These are phyloP conservation scores for Picea glauca DNA, from an alignment of 75 land plant species.

Conservation along the genomic window DNA sequence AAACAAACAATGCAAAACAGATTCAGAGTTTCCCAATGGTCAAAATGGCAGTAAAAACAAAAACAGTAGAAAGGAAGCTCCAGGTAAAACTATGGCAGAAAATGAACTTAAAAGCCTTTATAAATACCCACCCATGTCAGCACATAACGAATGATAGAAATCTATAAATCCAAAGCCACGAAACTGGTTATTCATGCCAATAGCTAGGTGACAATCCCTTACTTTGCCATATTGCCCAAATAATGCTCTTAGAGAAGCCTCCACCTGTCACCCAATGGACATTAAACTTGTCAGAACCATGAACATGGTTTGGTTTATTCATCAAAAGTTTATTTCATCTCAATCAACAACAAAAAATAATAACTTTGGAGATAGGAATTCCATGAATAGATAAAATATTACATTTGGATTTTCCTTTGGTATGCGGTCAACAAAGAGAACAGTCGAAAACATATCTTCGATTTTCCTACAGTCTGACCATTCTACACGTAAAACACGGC, in stretches of 20 bases:
- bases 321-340: too few species aligned
- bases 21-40: neutral
- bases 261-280: conserved; percentile 11
- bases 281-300: neutral
- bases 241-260: conserved; percentile 14
- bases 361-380: neutral
- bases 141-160: conserved; percentile 24
- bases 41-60: neutral
- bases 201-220: conserved; percentile 22
- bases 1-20: neutral
- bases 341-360: too few species aligned
- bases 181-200: conserved; percentile 19
- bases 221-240: conserved; percentile 28
- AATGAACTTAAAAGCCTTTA: neutral
- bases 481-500: conserved; percentile 22
- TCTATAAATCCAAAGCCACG: conserved; percentile 29
- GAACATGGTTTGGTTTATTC: too few species aligned
- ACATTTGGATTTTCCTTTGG: conserved; percentile 21
- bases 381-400: neutral
- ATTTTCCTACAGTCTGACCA: conserved; percentile 25
- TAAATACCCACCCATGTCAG: conserved; percentile 21
- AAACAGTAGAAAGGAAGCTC: neutral
- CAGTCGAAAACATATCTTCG: conserved; percentile 27
- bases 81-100: neutral
- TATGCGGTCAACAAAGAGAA: conserved; percentile 26